Conservation (phyloP, 176 grass and related monocot genomes). For the Zoysia japonica region DNA sequence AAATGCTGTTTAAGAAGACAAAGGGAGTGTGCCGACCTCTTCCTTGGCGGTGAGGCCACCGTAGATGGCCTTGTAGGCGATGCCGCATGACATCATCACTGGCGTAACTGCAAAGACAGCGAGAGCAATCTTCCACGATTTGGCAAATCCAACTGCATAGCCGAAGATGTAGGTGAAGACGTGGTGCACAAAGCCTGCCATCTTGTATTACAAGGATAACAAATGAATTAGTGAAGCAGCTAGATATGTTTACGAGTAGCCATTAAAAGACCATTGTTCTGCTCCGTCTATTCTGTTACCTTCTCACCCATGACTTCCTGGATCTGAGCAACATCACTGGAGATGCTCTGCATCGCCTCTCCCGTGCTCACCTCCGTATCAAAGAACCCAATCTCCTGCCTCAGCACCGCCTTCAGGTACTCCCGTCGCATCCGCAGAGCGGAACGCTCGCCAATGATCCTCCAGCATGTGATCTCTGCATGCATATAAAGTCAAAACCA, state of each 20-base stretch:
- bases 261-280: not conserved
- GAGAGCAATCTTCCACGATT: constrained; percentile 61
- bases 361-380: constrained; percentile 70
- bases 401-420: constrained; percentile 57
- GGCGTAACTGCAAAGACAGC: constrained; percentile 62
- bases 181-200: constrained; percentile 63
- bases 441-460: constrained; percentile 58
- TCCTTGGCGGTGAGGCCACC: constrained; percentile 66
- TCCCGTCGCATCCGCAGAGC: constrained; percentile 54
- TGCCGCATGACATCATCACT: constrained; percentile 57
- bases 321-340: constrained; percentile 64
- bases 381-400: constrained; percentile 80
- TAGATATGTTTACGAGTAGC: not conserved
- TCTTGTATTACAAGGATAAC: constrained; percentile 9
- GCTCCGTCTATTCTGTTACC: not conserved
- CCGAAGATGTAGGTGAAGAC: constrained; percentile 74
- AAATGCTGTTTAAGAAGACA: too few relatives aligned
- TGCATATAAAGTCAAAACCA: not conserved
- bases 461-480: constrained; percentile 75
- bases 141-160: constrained; percentile 60
- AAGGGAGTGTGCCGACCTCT: constrained; percentile 37
- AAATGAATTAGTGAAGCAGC: not conserved
- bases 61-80: constrained; percentile 64
- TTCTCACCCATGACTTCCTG: constrained; percentile 76
- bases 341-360: constrained; percentile 74